A percentile compares a stretch with the other conserved stretches of the same genome.
These are phyloP conservation scores for Penicillium samsonianum DNA, from an alignment of 495 filamentous ascomycete species.

Conservation along the genomic window DNA sequence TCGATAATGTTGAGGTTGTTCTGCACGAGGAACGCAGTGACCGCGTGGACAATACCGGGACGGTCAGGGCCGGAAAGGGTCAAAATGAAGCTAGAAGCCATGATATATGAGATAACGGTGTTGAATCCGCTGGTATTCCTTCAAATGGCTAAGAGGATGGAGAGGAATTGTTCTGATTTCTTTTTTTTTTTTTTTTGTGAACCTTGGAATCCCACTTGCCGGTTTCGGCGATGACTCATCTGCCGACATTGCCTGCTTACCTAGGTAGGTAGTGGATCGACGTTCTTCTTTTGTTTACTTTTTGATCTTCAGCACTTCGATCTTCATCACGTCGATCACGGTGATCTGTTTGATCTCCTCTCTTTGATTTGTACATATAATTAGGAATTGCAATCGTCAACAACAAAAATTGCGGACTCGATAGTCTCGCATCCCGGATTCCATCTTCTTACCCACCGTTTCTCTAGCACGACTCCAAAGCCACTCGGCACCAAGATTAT, in stretches of 20 bases:
- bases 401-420: neutral
- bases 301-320: neutral
- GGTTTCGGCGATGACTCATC: conserved; percentile 13
- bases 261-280: no score
- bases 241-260: neutral
- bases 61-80: conserved; percentile 75
- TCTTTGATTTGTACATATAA: no score
- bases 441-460: neutral
- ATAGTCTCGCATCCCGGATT: neutral
- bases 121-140: conserved; percentile 31
- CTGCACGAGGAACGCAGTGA: conserved; percentile 67
- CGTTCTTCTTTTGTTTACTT: neutral
- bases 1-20: conserved; percentile 72
- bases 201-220: conserved; percentile 4
- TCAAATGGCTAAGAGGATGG: neutral
- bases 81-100: conserved; percentile 62
- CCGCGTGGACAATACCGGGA: conserved; percentile 73
- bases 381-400: neutral
- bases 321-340: no score
- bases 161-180: neutral
- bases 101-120: conserved; percentile 33
- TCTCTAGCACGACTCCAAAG: neutral
- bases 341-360: no score
- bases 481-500: neutral
- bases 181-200: neutral